Conservation (phyloP, 768 basidiomycete genomes). For the Boletus reticuloceps region DNA sequence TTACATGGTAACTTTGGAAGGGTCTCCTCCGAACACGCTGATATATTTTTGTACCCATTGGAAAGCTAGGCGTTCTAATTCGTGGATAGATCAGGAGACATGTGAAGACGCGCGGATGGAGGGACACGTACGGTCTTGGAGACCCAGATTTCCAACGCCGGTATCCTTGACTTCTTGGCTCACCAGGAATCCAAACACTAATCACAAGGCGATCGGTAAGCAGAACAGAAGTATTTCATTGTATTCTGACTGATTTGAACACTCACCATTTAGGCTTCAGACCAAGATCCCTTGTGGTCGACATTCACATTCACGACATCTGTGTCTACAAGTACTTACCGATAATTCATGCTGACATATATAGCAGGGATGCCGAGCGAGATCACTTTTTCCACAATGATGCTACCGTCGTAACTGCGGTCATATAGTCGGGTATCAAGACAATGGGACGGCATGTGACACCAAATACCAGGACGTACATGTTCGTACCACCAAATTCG, state of each 20-base stretch:
- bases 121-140: slow-evolving; percentile 40
- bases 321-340: slow-evolving; percentile 23
- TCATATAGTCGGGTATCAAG: neutral
- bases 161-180: slow-evolving; percentile 38
- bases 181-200: slow-evolving; percentile 41
- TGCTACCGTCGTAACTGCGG: slow-evolving; percentile 13
- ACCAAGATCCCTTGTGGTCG: neutral
- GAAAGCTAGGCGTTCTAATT: slow-evolving; percentile 37
- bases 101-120: neutral
- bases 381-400: slow-evolving; percentile 34
- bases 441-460: too few species aligned
- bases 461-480: neutral
- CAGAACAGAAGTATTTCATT: neutral
- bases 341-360: slow-evolving; percentile 42
- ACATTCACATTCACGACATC: too few species aligned
- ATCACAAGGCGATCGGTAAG: neutral
- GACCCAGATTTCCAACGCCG: slow-evolving; percentile 46
- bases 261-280: slow-evolving; percentile 12
- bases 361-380: slow-evolving; percentile 33
- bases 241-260: too few species aligned
- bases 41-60: slow-evolving; percentile 63
- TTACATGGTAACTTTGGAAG: slow-evolving; percentile 38
- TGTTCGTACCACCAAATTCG: slow-evolving; percentile 24
- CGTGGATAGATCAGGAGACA: too few species aligned
- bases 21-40: slow-evolving; percentile 55